Evolutionary conservation across 805 yeast genomes (phyloP), one percentile per base, ranked within the genome.

Genomic region (Jamesozyma spencerorum): DNA sequence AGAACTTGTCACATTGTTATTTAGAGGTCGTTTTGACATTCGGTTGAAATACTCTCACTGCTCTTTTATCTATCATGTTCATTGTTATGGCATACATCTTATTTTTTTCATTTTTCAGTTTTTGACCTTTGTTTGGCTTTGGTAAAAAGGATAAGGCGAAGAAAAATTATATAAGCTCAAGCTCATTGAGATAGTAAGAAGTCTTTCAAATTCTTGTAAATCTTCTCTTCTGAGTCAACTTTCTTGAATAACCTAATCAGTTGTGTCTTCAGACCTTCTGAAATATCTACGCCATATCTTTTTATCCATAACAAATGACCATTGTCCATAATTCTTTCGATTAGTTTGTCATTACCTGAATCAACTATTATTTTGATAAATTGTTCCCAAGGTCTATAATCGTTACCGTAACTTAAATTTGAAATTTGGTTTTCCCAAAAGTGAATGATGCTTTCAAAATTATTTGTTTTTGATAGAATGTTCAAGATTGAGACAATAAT

Each of bases 291-390:
- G 27, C 48, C 46, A 34, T 48, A 42, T 31, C 62, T 46, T 27
- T 45, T 44, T 10, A 56, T 29, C 57, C 58, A 51, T 13, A 58
- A 38, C 17, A 59, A 36, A 35, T 51, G 49, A 7, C 58, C 58
- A 14, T 54, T 49, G 13, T 44, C 37, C 3, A 57, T 33, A 15
- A 51, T 22, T 33, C 45, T 39, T 18, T 41, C 35, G 41, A 51
- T 43, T 19, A 52, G 15, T n/a, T 29, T 33, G 12, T 17, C 4
- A 38, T 57, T 50, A 14, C 43, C 39, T 2, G 53, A 46, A 5
- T 48, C 42, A 3, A 47, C 46, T 3, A 56, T 28, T 12, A 47
- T 30, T 17, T 44, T 30, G 18, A 59, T 29, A 14, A 54, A 52
- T 10, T 47, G 38, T 5, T 37, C 30, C 64, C 64, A 59, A 3